Evolutionary conservation across 1,139 yeast species (phyloP), one percentile per base, ranked within the genome.

Genomic region (Pichia sp.): DNA sequence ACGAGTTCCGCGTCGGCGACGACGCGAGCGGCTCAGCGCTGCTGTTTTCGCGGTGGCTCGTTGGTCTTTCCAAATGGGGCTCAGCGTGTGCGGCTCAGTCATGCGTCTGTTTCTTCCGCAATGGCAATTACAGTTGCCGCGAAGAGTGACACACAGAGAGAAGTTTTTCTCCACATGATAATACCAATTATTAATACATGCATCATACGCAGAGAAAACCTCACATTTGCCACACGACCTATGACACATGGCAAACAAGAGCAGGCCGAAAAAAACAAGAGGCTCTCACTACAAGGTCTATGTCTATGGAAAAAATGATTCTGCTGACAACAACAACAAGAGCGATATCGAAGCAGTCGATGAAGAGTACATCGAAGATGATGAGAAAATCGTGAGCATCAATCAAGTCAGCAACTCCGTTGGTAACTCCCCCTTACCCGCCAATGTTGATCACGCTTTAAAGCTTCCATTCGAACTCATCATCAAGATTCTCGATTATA

Each of bases 241-340:
- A 30, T 30, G 32, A 14, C 32, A 30, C n/a, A 86, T 86, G 77
- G 95, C 88, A 36, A 86, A 86, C 62, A 86, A 86, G 63, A 65
- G 89, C 57, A 71, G 96, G 60, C 88, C 95, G 14, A 83, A 83
- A 68, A 81, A 86, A 69, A 68, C 72, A 43, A 78, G 62, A 36
- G 81, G 59, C 78, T 82, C 53, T 84, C 91, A 34, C 32, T 86
- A 84, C 62, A 72, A 79, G 64, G 74, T 81, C 63, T 83, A 82
- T 60, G 84, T 81, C 14, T 86, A 84, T 50, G 79, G 82, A 31
- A 69, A 39, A 21, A 44, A 14, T 15, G 5, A 14, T 20, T n/a
- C n/a, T n/a, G n/a, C n/a, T n/a, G 34, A 31, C 2, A 20, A 31
- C 20, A 3, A 7, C n/a, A 18, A 20, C n/a, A 18, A n/a, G 15